Percentiles rank a stretch among this genome's conserved stretches.
Evolutionary conservation across 176 grass and related monocot species (phyloP).

Genomic region (Chloris gayana): DNA sequence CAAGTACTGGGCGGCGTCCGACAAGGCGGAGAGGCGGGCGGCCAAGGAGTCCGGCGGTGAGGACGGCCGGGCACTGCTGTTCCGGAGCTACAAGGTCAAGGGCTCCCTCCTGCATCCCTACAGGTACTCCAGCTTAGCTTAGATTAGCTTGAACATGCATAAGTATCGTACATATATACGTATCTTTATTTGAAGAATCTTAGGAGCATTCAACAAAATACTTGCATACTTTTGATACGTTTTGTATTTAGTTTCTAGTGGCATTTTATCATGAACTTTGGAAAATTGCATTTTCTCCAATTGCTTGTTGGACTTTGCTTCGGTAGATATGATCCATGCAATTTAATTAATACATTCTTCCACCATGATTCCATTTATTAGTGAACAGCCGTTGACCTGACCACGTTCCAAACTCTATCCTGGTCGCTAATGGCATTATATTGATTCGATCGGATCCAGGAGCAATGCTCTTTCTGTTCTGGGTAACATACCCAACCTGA

Average conservation of each 20-base stretch:
- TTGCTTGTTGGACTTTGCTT: background rate
- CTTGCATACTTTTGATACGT: background rate
- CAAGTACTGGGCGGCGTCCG: slow-evolving; percentile 46
- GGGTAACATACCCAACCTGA: background rate
- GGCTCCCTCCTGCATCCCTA: slow-evolving; percentile 42
- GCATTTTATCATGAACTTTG: background rate
- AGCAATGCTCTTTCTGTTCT: background rate
- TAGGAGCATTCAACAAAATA: background rate
- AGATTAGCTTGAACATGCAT: background rate
- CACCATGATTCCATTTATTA: background rate
- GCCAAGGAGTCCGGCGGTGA: slow-evolving; percentile 45
- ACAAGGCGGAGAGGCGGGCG: slow-evolving; percentile 26
- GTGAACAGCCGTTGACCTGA: background rate
- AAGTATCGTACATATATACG: background rate
- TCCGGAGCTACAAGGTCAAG: slow-evolving; percentile 50
- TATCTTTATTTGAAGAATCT: background rate
- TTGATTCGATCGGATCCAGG: background rate
- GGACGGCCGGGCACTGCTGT: slow-evolving; percentile 51
- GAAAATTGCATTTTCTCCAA: background rate
- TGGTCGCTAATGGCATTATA: background rate
- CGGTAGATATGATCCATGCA: background rate
- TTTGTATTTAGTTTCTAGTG: background rate
- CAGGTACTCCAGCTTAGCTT: slow-evolving; percentile 28
- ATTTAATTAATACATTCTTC: background rate
- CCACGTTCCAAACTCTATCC: background rate